Base-by-base conservation (phyloP, 768 basidiomycete genomes). In the Phanerochaete carnosa region DNA sequence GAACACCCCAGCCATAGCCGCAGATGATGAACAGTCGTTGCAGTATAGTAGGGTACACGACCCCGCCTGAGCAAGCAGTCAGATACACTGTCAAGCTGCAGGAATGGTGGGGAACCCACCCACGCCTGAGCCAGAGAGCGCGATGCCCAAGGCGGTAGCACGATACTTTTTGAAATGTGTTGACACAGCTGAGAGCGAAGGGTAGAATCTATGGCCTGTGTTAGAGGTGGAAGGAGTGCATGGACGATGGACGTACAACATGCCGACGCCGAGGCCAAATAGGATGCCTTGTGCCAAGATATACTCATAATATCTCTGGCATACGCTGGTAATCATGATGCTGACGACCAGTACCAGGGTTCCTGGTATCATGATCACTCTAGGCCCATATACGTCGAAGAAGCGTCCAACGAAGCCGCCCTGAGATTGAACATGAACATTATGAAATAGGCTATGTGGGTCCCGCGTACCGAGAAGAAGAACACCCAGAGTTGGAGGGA, bases 71-170 rank as follows among this genome's bases (percentile, higher is more conserved):
- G 16, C 16, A 84, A 35, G n/a, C n/a, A 25, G 26, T n/a, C 29
- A 52, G 19, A 8, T 1, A 37, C 6, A 19, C 1, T 19, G 30
- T 9, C 45, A 13, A 11, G 30, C 23, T 12, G 26, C 13, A 30
- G 22, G 3, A 35, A n/a, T 22, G 16, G 25, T 26, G n/a, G 22
- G 13, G 19, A 22, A 59, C 66, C 7, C 5, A 85, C 87, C 87
- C 58, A 83, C 69, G 60, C 87, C 81, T 23, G 86, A 85, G n/a
- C 90, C 90, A 30, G 88, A 82, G 1, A 82, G 77, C 15, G 83
- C 86, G 58, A 93, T 74, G 1, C 91, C 91, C 37, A 89, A 75
- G 0, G 90, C 89, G 1, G 90, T 86, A 2, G 87, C 88, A 15
- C 89, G 81, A 62, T 86, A 84, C 62, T 79, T 80, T 51, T 69